Evolutionary conservation across 192 early-diverging fungal species (phyloP).

Genomic region (Coemansia sp.): DNA sequence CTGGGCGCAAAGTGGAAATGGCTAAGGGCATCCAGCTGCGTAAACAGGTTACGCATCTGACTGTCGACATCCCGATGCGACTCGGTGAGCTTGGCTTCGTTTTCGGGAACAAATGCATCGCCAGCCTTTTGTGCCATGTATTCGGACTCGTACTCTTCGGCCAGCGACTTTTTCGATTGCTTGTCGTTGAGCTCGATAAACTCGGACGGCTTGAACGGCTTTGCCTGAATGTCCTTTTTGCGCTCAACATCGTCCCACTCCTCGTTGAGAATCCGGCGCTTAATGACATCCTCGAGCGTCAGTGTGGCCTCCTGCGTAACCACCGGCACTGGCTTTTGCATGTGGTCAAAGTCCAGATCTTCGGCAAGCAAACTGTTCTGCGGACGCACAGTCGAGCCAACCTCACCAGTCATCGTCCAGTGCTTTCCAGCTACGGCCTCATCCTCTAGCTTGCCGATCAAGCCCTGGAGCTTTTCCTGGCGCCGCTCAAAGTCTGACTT

Average conservation of each 20-base stretch:
- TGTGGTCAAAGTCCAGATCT: constrained; percentile 87
- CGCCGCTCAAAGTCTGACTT: constrained; percentile 81
- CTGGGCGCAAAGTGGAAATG: constrained; percentile 94
- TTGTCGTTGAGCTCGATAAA: constrained; percentile 82
- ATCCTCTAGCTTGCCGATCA: constrained; percentile 81
- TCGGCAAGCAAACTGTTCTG: constrained; percentile 92
- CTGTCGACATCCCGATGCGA: constrained; percentile 79
- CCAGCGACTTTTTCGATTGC: constrained; percentile 82
- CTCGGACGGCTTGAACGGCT: constrained; percentile 70
- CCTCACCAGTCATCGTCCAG: constrained; percentile 92
- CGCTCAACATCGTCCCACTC: constrained; percentile 94
- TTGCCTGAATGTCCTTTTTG: constrained; percentile 72
- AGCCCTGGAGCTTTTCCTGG: constrained; percentile 64
- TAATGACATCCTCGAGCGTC: constrained; percentile 91
- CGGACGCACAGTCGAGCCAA: constrained; percentile 74
- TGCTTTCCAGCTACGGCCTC: constrained; percentile 81
- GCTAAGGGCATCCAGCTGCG: constrained; percentile 86
- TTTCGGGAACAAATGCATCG: constrained; percentile 39
- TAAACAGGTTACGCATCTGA: constrained; percentile 76
- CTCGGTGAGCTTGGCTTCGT: constrained; percentile 78
- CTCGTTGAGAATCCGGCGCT: constrained; percentile 82
- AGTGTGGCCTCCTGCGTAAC: constrained; percentile 88
- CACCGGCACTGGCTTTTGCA: constrained; percentile 89
- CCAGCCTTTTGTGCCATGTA: constrained; percentile 67
- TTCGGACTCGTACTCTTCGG: constrained; percentile 89